Conservation (phyloP, 192 early-diverging fungal genomes). For the Tieghemiomyces parasiticus region DNA sequence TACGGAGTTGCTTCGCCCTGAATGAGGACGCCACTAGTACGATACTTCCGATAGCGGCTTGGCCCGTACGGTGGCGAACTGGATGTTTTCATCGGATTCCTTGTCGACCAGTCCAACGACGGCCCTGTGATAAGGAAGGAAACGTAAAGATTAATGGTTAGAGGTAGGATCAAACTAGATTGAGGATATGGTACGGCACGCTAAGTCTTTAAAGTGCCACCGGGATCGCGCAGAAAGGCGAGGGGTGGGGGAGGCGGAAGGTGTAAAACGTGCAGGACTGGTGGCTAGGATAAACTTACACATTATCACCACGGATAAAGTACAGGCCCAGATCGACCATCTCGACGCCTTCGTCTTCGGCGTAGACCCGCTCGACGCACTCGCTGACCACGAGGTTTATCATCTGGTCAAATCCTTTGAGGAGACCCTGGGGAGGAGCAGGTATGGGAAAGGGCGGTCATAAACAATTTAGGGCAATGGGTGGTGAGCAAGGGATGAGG, state of each 20-base stretch:
- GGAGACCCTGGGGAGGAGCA: slow-evolving; percentile 13
- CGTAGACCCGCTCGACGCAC: slow-evolving; percentile 34
- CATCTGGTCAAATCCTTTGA: slow-evolving; percentile 34
- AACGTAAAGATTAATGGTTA: not conserved
- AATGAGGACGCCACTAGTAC: no score
- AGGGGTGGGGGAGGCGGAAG: no score
- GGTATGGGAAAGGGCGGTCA: not conserved
- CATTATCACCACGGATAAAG: slow-evolving; percentile 34
- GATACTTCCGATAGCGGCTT: not conserved
- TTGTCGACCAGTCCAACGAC: slow-evolving; percentile 28
- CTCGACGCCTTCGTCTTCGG: slow-evolving; percentile 32
- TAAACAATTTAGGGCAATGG: not conserved
- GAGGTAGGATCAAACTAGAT: not conserved
- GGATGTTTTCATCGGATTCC: slow-evolving; percentile 14
- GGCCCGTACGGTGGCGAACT: not conserved
- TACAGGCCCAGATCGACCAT: slow-evolving; percentile 30
- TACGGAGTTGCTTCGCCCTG: no score
- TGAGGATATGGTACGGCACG: not conserved
- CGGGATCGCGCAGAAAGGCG: no score
- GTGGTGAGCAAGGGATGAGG: no score
- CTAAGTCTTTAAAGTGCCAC: not conserved
- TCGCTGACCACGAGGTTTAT: slow-evolving; percentile 34
- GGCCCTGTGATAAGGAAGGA: slow-evolving; percentile 1
- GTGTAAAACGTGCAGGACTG: not conserved
- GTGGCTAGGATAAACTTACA: slow-evolving; percentile 9